Base-by-base conservation (phyloP, 2,329 filamentous ascomycete genomes). In the Westerdykella sp. region DNA sequence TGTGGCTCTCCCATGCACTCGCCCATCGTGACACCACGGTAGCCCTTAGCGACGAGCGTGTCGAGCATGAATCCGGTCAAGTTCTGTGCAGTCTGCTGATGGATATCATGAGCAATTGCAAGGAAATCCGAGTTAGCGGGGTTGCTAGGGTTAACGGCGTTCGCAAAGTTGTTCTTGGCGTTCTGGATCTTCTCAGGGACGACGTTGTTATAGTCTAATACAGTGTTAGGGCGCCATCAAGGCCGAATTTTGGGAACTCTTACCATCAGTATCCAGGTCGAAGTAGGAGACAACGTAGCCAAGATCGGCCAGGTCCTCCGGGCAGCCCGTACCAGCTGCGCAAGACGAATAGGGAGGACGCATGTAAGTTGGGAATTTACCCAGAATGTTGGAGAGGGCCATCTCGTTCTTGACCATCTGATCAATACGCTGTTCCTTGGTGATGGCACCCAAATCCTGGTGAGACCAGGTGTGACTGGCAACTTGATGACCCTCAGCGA, bases 201-300 rank as follows among this genome's bases (percentile, higher is more conserved):
- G 1, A 66, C 53, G 22, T 65, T 51, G 9, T 7, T 14, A 12
- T 59, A 53, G 31, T 65, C 57, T 1, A 61, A 62, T 21, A 58
- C 45, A 47, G 11, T 34, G 43, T 37, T 64, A 65, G 2, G 48
- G 11, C 41, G 4, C 45, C 59, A 62, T 40, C 54, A 53, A 4
- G 59, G 13, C 58, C 58, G 37, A 23, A 22, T 5, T 14, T 14
- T 12, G 11, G 25, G 25, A 28, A 28, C 9, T 2, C 25, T 28
- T 7, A 28, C 25, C 80, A 40, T 78, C 74, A 1, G 78, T 73
- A 56, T 83, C 79, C 39, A 83, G 67, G 48, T 82, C 76, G 55
- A 80, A 72, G 53, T 78, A 81, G 54, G 78, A 75, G 55, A 81
- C 72, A 56, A 79, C 78, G 69, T 80, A 81, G 43, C 75, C 75